These are phyloP conservation scores for Eucalyptus caleyi DNA, from an alignment of 345 rosid species.

Conservation along the genomic window DNA sequence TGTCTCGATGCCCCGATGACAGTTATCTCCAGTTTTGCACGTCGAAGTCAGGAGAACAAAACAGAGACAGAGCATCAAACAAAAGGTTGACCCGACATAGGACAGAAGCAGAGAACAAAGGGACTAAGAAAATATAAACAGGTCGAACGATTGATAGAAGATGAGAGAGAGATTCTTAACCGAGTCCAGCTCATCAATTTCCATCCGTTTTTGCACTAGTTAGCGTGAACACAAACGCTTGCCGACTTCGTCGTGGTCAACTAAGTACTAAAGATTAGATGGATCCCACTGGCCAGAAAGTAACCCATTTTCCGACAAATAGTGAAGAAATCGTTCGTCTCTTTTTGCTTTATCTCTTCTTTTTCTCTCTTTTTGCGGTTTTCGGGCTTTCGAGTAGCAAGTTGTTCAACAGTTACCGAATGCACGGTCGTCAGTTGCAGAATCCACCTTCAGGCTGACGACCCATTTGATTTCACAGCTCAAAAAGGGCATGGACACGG, in stretches of 20 bases:
- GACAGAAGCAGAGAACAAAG: background rate
- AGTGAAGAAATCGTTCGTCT: background rate
- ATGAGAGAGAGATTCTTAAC: background rate
- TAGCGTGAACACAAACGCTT: background rate
- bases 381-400: background rate
- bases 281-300: background rate
- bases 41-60: background rate
- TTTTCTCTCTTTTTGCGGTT: background rate
- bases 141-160: background rate
- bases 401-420: background rate
- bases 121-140: background rate
- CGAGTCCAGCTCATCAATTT: background rate
- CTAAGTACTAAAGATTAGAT: background rate
- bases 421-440: background rate
- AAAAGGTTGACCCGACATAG: background rate
- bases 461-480: background rate
- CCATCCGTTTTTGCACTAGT: background rate
- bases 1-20: background rate
- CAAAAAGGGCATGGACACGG: background rate
- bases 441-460: background rate
- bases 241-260: background rate
- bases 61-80: background rate
- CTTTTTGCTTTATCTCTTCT: background rate
- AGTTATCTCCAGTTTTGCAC: background rate
- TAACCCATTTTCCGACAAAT: background rate